Conservation (phyloP, 139 green algal genomes). For the Closterium sp. region DNA sequence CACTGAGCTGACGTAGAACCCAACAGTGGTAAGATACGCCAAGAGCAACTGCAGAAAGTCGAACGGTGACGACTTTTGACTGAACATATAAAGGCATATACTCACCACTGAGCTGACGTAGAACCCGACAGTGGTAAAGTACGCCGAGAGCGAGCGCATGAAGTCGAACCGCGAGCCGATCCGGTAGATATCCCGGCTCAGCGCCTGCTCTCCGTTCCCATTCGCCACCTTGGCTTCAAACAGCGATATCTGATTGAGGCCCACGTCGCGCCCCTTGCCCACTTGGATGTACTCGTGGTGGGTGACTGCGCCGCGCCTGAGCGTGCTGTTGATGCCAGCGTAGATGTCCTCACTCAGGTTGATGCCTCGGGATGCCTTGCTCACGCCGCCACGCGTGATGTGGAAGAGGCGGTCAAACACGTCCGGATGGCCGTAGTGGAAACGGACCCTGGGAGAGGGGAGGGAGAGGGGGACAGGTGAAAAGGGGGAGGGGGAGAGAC, state of each 20-base stretch:
- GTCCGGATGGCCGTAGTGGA: constrained; percentile 46
- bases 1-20: constrained; percentile 45
- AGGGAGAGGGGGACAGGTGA: no score
- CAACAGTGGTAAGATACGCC: constrained; percentile 44
- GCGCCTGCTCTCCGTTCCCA: constrained; percentile 78
- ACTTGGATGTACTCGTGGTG: constrained; percentile 79
- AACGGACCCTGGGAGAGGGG: constrained; percentile 1
- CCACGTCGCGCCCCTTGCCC: constrained; percentile 83
- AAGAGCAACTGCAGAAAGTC: constrained; percentile 48
- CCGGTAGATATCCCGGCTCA: constrained; percentile 73
- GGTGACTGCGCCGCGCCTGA: constrained; percentile 72
- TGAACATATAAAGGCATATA: no score
- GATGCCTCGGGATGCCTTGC: constrained; percentile 30
- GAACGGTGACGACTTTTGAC: no score
- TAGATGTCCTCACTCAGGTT: constrained; percentile 47
- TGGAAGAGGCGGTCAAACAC: constrained; percentile 43
- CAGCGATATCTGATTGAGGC: constrained; percentile 85
- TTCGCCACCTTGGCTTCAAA: constrained; percentile 83
- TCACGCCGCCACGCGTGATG: constrained; percentile 40
- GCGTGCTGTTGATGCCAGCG: constrained; percentile 68
- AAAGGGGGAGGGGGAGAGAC: neutral
- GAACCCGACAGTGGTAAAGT: constrained; percentile 47
- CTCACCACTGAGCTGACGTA: constrained; percentile 39
- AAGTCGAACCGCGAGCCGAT: constrained; percentile 61
- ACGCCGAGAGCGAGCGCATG: constrained; percentile 49